Evolutionary conservation across 768 basidiomycete genomes (phyloP).

Genomic region (Lanmaoa pseudosensibilis): DNA sequence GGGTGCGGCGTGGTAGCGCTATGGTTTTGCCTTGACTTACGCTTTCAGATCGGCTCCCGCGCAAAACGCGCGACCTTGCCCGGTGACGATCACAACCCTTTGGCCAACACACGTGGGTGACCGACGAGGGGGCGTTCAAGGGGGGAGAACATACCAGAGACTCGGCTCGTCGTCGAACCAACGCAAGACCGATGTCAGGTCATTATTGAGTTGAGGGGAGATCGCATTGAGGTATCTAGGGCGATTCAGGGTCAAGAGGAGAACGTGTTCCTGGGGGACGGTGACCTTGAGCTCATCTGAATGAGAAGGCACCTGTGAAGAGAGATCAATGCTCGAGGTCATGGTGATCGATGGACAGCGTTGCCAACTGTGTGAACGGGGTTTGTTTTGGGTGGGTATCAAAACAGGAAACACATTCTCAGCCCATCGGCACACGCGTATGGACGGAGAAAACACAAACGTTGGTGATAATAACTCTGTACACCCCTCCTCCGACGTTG

Average conservation of each 20-base stretch:
- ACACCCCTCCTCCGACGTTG: not conserved
- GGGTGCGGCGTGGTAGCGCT: not conserved
- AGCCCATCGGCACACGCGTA: not conserved
- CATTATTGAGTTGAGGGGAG: conserved; percentile 54
- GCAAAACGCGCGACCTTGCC: conserved; percentile 71
- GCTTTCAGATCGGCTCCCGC: conserved; percentile 78
- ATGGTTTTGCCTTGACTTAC: conserved; percentile 41
- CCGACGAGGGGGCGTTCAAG: not conserved
- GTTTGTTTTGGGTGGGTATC: not conserved
- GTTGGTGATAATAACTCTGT: no score
- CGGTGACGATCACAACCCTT: conserved; percentile 77
- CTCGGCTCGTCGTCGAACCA: conserved; percentile 76
- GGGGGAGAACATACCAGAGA: conserved; percentile 61
- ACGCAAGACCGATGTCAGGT: conserved; percentile 52
- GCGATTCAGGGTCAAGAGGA: conserved; percentile 63
- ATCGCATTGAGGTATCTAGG: conserved; percentile 75
- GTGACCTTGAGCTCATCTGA: conserved; percentile 39
- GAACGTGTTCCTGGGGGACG: conserved; percentile 50
- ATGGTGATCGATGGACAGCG: not conserved
- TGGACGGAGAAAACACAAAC: no score
- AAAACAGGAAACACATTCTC: conserved; percentile 9
- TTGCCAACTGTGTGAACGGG: not conserved
- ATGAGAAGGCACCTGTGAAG: conserved; percentile 25
- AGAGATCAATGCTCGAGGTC: not conserved
- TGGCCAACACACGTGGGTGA: not conserved